phyloP scores from a whole-genome alignment of 164 flowering plant species.

The Nelumbo lutea region DNA sequence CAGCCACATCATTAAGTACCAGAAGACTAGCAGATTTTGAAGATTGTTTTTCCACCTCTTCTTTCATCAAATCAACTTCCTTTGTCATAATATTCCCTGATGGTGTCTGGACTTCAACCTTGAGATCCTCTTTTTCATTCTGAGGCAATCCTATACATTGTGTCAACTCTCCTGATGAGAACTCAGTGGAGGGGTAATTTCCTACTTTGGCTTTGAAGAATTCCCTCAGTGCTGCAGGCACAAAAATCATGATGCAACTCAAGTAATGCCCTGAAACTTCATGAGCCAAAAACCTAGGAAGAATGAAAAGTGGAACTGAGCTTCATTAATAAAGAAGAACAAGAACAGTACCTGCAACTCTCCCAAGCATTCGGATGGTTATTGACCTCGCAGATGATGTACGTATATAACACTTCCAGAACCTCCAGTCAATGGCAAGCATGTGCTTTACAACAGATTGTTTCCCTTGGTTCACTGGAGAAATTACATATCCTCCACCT shows the following conservation, averaged over 20 bases:
- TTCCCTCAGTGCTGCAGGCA: constrained; percentile 70
- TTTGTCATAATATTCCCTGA: constrained; percentile 16
- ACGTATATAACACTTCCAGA: constrained; percentile 63
- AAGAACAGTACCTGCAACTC: constrained; percentile 60
- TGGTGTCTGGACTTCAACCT: constrained; percentile 23
- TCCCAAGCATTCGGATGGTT: constrained; percentile 75
- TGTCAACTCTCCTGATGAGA: constrained; percentile 36
- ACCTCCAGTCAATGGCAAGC: constrained; percentile 93
- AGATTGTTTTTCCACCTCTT: constrained; percentile 16
- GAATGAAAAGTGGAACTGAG: not conserved
- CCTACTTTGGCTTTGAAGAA: constrained; percentile 57
- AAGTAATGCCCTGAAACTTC: not conserved
- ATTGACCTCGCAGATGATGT: constrained; percentile 54
- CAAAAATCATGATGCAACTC: not conserved
- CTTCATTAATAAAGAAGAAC: not conserved
- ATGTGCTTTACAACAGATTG: constrained; percentile 84
- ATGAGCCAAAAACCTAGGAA: not conserved
- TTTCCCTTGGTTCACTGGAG: constrained; percentile 70
- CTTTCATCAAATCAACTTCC: constrained; percentile 22
- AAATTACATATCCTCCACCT: constrained; percentile 94
- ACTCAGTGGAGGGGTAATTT: constrained; percentile 29
- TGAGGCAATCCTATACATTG: constrained; percentile 28
- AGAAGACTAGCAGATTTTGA: constrained; percentile 30
- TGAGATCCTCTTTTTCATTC: constrained; percentile 26
- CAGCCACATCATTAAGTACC: constrained; percentile 50